Evolutionary conservation across 495 filamentous ascomycete species (phyloP), one percentile per base, ranked within the genome.

Genomic region (Acidiella bohemica): DNA sequence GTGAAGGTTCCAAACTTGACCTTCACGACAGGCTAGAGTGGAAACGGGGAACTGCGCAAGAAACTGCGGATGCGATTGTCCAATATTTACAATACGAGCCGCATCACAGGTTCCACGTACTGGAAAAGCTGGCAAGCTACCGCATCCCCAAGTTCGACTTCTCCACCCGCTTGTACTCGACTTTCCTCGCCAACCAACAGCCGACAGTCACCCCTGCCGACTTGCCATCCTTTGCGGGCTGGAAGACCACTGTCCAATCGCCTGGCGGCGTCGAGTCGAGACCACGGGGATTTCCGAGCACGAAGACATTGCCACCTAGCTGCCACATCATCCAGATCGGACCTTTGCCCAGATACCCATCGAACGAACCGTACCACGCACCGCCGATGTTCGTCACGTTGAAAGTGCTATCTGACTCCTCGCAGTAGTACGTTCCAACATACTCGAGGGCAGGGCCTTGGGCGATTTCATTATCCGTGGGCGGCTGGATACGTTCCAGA

Each of bases 241-340:
- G 9, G 32, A 48, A 48, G 20, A 48, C 32, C 9, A 48, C 28
- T 8, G 45, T 48, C 45, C 45, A 48, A n/a, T 37, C 30, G 1
- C 45, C 45, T 10, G 45, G 45, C 10, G 45, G 17, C 5, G 38
- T 8, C 6, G 39, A 18, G 27, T 48, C 45, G 11, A 42, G 20
- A n/a, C 39, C 23, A 8, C 45, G 30, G 3, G 14, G 32, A 19
- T 24, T 22, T 2, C 13, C 14, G 1, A 48, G 38, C 2, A n/a
- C 11, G 27, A 27, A 42, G 16, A 42, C 39, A 25, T 42, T 39
- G 14, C 32, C 21, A 2, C 45, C 45, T 3, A 48, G 1, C 4
- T 34, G 10, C 3, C 32, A 3, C 45, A 48, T 48, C 20, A 48
- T 19, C 8, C 23, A 28, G 4, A 19, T 21, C 3, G 45, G 45